phyloP scores from a whole-genome alignment of 192 early-diverging fungal species.

The Rhizophlyctis rosea region DNA sequence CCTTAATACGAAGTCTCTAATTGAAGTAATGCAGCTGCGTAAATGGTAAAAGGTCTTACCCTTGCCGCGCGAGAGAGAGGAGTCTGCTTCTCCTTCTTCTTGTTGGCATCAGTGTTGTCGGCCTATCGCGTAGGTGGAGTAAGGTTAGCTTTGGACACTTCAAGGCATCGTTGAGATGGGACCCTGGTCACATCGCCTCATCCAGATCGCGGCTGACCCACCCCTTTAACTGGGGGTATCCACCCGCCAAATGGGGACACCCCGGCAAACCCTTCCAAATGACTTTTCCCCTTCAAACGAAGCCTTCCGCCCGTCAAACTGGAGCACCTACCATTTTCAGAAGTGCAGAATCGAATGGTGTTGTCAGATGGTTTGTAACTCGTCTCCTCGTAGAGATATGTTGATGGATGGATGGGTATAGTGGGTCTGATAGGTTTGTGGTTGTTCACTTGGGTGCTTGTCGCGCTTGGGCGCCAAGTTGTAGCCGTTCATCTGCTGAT shows the following conservation, averaged over 20 bases:
- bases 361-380: background rate
- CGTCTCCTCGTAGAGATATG: background rate
- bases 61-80: slow-evolving; percentile 35
- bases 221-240: background rate
- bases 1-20: background rate
- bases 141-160: background rate
- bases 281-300: background rate
- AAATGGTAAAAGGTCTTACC: slow-evolving; percentile 17
- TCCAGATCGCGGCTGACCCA: background rate
- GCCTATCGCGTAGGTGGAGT: slow-evolving; percentile 1
- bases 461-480: background rate
- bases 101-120: slow-evolving; percentile 1
- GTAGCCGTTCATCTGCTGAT: too few species aligned
- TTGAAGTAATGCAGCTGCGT: too few species aligned
- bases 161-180: background rate
- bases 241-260: background rate
- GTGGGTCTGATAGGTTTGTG: too few species aligned
- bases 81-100: slow-evolving; percentile 25
- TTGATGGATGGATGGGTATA: slow-evolving; percentile 23
- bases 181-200: background rate
- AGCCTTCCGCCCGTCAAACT: background rate
- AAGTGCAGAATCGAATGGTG: slow-evolving; percentile 2
- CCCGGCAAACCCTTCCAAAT: background rate
- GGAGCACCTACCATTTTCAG: slow-evolving; percentile 7
- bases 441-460: background rate